A percentile compares a stretch with the other conserved stretches of the same genome.
phyloP scores from a whole-genome alignment of 2,329 filamentous ascomycete genomes.

The Pleurostoma richardsiae region DNA sequence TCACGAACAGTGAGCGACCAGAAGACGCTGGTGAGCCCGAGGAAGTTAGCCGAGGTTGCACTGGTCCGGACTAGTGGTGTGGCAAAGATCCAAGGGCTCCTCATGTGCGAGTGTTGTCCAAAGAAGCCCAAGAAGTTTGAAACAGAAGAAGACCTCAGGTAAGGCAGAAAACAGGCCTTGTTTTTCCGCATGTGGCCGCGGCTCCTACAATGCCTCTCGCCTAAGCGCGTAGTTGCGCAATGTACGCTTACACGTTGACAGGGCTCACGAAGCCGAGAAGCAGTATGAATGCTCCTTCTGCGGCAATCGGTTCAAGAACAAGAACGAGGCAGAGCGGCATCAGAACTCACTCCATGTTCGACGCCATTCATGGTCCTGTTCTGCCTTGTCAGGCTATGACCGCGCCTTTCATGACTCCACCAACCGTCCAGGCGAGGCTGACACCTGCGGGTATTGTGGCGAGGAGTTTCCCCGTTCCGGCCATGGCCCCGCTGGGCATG shows the following conservation, averaged over 20 bases:
- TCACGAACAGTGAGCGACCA: conserved; percentile 40
- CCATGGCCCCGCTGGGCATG: conserved; percentile 27
- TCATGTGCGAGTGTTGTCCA: conserved; percentile 88
- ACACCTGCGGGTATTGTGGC: conserved; percentile 93
- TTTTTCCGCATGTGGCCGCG: too few relatives aligned
- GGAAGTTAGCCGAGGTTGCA: conserved; percentile 45
- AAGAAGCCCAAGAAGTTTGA: conserved; percentile 98
- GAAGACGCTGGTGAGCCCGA: conserved; percentile 38
- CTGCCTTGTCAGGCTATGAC: conserved; percentile 71
- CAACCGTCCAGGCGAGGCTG: conserved; percentile 58
- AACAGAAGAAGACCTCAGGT: conserved; percentile 77
- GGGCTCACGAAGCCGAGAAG: conserved; percentile 87
- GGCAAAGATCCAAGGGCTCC: conserved; percentile 47
- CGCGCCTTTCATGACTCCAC: conserved; percentile 84
- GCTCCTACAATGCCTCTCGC: not conserved
- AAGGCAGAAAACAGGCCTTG: conserved; percentile 25
- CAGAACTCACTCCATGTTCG: conserved; percentile 92
- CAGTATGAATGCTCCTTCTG: conserved; percentile 93
- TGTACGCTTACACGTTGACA: conserved; percentile 27
- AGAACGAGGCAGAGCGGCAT: conserved; percentile 94
- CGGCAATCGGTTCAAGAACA: conserved; percentile 96
- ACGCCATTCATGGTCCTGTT: conserved; percentile 95
- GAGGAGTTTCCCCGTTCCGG: conserved; percentile 69
- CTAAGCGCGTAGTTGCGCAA: not conserved
- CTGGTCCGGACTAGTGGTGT: conserved; percentile 32